phyloP scores from a whole-genome alignment of 2,329 filamentous ascomycete species.

The Diaporthe velutina region DNA sequence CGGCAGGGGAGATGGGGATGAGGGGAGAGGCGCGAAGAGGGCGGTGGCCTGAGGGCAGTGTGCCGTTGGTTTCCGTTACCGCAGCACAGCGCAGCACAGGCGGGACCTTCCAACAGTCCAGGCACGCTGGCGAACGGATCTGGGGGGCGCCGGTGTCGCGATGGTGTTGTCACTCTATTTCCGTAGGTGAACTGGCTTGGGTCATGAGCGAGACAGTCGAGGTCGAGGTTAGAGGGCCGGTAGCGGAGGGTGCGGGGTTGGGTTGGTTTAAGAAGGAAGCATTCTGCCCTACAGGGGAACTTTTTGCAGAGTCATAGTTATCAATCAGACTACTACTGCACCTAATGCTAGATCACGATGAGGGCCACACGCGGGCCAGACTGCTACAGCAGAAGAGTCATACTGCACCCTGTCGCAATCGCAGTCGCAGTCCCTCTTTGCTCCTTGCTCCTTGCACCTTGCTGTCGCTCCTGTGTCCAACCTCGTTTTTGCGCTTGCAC shows the following conservation, averaged over 20 bases:
- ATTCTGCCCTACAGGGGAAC: conserved; percentile 8
- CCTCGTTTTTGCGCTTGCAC: conserved; percentile 13
- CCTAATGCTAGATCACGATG: neutral
- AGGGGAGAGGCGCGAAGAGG: neutral
- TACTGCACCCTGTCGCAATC: neutral
- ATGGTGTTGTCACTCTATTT: conserved; percentile 35
- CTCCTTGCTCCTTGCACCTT: neutral
- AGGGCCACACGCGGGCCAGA: neutral
- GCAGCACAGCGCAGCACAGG: conserved; percentile 20
- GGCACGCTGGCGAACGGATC: conserved; percentile 34
- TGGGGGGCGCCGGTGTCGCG: conserved; percentile 40
- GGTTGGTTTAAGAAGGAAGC: conserved; percentile 21
- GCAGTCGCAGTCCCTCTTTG: neutral
- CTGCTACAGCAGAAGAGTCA: neutral
- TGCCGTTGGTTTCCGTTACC: conserved; percentile 20
- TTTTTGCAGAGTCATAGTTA: conserved; percentile 5
- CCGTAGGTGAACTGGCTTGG: conserved; percentile 30
- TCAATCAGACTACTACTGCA: neutral
- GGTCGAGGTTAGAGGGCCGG: conserved; percentile 34
- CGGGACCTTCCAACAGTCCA: conserved; percentile 34
- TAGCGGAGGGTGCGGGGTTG: conserved; percentile 40
- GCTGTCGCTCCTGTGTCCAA: neutral
- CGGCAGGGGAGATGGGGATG: conserved; percentile 21
- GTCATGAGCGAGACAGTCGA: conserved; percentile 35
- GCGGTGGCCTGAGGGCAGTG: neutral